Evolutionary conservation across 75 land plant species (phyloP).

Genomic region (Cunninghamia lanceolata): DNA sequence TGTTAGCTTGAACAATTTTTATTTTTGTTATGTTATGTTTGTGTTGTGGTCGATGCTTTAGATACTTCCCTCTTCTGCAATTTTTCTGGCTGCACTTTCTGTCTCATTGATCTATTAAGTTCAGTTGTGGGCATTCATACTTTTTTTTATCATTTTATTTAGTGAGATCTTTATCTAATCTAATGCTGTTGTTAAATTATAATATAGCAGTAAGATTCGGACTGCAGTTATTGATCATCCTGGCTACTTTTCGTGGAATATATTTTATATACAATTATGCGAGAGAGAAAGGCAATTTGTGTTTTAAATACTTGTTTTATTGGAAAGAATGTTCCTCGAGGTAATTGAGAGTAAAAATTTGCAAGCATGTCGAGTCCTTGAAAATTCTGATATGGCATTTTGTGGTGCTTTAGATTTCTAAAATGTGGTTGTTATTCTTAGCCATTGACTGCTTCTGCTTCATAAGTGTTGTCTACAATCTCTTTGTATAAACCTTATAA

Average conservation of each 20-base stretch:
- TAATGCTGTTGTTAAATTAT: neutral
- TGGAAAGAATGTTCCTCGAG: neutral
- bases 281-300: neutral
- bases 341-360: neutral
- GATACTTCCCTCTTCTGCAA: neutral
- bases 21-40: neutral
- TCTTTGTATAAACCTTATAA: neutral
- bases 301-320: neutral
- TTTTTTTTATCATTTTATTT: neutral
- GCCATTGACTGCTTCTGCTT: neutral
- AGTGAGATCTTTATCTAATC: neutral
- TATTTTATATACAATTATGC: neutral
- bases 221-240: neutral
- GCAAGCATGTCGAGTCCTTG: too few relatives aligned
- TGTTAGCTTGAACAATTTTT: neutral
- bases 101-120: neutral
- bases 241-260: neutral
- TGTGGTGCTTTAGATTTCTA: neutral
- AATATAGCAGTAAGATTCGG: neutral
- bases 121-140: neutral
- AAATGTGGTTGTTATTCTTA: neutral
- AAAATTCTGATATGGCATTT: neutral
- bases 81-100: neutral
- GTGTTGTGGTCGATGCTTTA: neutral
- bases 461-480: neutral